These are phyloP conservation scores for Umbilicaria muhlenbergii DNA, from an alignment of 495 filamentous ascomycete species.

Conservation along the genomic window DNA sequence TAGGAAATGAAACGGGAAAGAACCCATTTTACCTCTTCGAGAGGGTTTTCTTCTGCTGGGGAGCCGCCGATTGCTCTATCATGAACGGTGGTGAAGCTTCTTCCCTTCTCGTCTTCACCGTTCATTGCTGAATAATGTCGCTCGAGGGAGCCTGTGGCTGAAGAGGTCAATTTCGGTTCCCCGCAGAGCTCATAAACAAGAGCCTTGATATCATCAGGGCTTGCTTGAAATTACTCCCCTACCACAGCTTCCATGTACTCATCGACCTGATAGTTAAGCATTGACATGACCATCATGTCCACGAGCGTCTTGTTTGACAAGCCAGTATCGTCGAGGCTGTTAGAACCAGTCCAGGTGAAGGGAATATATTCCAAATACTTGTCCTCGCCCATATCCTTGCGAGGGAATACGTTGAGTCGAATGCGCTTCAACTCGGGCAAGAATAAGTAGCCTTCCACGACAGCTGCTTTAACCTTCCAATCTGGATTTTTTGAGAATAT, in stretches of 20 bases:
- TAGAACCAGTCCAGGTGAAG: conserved; percentile 1
- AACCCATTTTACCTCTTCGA: too few relatives aligned
- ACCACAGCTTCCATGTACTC: conserved; percentile 25
- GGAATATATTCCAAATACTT: conserved; percentile 28
- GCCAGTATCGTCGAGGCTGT: background rate
- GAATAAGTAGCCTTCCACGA: conserved; percentile 15
- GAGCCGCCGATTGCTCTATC: too few relatives aligned
- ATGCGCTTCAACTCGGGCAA: conserved; percentile 7
- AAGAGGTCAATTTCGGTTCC: too few relatives aligned
- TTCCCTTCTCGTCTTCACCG: too few relatives aligned
- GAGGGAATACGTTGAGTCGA: conserved; percentile 15
- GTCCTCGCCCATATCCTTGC: conserved; percentile 11
- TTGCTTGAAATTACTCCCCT: background rate
- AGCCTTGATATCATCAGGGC: background rate
- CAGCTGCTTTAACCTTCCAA: conserved; percentile 14
- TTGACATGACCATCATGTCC: conserved; percentile 26
- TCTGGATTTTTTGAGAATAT: conserved; percentile 10
- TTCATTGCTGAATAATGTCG: too few relatives aligned
- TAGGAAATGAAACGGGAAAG: too few relatives aligned
- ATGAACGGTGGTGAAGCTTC: too few relatives aligned
- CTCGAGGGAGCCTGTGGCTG: too few relatives aligned
- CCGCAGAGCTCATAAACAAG: background rate
- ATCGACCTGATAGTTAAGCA: conserved; percentile 26
- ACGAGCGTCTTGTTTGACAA: conserved; percentile 3
- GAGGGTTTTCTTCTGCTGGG: too few relatives aligned